These are phyloP conservation scores for Prunus kanzakura DNA, from an alignment of 306 rosid genomes.

Conservation along the genomic window DNA sequence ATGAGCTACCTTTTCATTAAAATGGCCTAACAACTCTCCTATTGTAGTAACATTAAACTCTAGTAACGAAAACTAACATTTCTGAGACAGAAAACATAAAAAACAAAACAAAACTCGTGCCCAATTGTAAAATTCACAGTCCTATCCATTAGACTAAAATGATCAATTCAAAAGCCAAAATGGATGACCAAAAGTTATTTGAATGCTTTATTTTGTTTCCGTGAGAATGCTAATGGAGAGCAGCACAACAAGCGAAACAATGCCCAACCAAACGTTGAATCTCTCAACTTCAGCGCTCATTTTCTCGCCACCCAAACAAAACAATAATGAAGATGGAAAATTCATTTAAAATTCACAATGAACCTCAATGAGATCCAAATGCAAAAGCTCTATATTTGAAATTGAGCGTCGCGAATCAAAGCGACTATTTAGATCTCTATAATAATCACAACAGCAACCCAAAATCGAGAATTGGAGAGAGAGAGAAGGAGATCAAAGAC, in stretches of 20 bases:
- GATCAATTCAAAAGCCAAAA: neutral
- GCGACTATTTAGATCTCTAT: neutral
- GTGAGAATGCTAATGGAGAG: neutral
- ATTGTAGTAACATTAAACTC: neutral
- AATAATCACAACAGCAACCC: neutral
- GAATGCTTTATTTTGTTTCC: neutral
- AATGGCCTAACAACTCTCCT: neutral
- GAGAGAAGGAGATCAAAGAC: constrained; percentile 2
- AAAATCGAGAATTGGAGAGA: constrained; percentile 9
- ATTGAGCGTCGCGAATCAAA: neutral
- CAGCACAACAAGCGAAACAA: neutral
- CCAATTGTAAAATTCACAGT: neutral
- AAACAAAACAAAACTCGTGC: neutral
- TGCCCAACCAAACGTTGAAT: neutral
- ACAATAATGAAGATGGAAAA: neutral
- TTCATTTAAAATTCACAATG: neutral
- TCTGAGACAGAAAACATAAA: neutral
- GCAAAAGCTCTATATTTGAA: neutral
- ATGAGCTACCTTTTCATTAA: neutral
- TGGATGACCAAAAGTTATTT: neutral
- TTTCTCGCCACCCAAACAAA: neutral
- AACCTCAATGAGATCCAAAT: constrained; percentile 12
- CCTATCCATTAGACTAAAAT: neutral
- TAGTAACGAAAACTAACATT: neutral
- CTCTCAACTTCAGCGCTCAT: neutral